These are phyloP conservation scores for Dioscorea zingiberensis DNA, from an alignment of 106 monocot species.

Conservation along the genomic window DNA sequence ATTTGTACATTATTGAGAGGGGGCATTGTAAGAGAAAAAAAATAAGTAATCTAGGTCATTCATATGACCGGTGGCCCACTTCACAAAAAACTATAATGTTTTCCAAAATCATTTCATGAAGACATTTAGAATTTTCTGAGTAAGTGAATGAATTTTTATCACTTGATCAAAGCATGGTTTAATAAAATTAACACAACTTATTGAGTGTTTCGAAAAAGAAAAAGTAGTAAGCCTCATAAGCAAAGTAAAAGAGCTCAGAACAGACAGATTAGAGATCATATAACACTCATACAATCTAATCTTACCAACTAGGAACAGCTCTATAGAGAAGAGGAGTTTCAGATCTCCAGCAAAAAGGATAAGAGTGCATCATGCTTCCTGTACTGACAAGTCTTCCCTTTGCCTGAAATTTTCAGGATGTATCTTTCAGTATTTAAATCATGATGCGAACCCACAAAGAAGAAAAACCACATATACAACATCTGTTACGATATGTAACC, in stretches of 20 bases:
- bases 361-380: constrained; percentile 85
- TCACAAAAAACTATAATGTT: too few relatives aligned
- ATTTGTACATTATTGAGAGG: too few relatives aligned
- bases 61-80: too few relatives aligned
- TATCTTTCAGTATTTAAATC: neutral
- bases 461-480: neutral
- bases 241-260: neutral
- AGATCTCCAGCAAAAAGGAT: constrained; percentile 99
- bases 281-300: neutral
- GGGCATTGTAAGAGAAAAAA: too few relatives aligned
- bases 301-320: constrained; percentile 97
- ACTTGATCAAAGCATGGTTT: too few relatives aligned
- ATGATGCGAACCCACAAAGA: neutral
- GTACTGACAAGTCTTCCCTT: constrained; percentile 85
- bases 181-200: too few relatives aligned
- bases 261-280: neutral
- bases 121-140: too few relatives aligned
- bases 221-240: neutral
- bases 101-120: too few relatives aligned
- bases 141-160: too few relatives aligned
- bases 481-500: too few relatives aligned
- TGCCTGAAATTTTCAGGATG: constrained; percentile 30
- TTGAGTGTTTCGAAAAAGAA: neutral
- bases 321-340: constrained; percentile 90
- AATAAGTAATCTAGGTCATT: too few relatives aligned